Base-by-base conservation (phyloP, 495 filamentous ascomycete genomes). In the Oleoguttula mirabilis region DNA sequence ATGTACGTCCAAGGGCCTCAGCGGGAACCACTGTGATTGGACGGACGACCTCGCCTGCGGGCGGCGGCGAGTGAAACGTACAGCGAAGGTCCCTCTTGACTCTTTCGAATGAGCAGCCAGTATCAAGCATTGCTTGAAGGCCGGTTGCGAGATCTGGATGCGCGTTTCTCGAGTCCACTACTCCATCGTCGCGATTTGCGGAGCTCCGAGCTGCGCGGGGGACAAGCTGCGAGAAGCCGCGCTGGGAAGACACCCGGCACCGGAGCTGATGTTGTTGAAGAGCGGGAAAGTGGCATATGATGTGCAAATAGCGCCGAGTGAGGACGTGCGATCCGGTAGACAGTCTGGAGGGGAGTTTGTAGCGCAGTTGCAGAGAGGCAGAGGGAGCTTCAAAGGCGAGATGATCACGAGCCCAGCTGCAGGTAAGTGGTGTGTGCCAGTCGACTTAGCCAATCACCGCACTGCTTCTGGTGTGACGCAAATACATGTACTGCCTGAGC, bases 11-110 rank as follows among this genome's bases (percentile, higher is more conserved):
- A 19, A 16, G 33, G 4, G 12, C 32, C n/a, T 21, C 31, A 19
- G 25, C 31, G 19, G 36, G 41, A 16, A 45, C 21, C 10, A 10
- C 10, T 20, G 10, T 47, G 36, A 51, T 51, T 51, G 37, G 43
- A 28, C 34, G 7, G 21, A 15, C 10, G 14, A n/a, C 23, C 4
- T 15, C 21, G 36, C 35, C 24, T 16, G 40, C 25, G 20, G 16
- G 23, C n/a, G 36, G 23, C 6, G 17, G 36, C 10, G 36, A 39
- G 31, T 28, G 17, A 20, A 25, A 50, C 47, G 35, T 50, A 43
- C 47, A 50, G 34, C 30, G 41, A 25, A 22, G 10, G n/a, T 19
- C 11, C 33, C 12, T 12, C 24, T 25, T 39, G 17, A n/a, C 39
- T 32, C 25, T 10, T 5, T 39, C 39, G 10, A 19, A 19, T 39